Conservation (phyloP, 345 rosid genomes). For the Mallotus nudiflorus region DNA sequence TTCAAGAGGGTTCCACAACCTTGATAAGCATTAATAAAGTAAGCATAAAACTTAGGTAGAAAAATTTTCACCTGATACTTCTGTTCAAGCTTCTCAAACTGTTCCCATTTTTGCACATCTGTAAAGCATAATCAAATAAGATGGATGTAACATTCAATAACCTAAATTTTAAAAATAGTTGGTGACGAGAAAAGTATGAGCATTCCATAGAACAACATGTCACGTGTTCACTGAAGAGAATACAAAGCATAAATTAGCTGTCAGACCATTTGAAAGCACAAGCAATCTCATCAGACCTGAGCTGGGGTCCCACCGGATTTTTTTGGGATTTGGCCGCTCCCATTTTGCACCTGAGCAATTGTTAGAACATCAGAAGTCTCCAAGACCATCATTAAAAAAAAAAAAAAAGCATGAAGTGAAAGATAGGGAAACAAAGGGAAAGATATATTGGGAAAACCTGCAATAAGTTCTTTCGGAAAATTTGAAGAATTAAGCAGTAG, state of each 20-base stretch:
- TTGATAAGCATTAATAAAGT: constrained; percentile 3
- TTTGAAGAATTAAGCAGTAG: constrained; percentile 36
- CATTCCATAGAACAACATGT: neutral
- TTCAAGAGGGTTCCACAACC: neutral
- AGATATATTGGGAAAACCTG: constrained; percentile 34
- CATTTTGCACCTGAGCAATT: constrained; percentile 31
- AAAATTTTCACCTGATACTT: constrained; percentile 35
- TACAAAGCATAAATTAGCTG: neutral
- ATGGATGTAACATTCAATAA: neutral
- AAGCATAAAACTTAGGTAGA: neutral
- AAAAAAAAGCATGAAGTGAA: neutral
- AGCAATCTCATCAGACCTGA: constrained; percentile 36
- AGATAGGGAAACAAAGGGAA: neutral
- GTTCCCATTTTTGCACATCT: constrained; percentile 38
- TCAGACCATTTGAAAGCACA: neutral
- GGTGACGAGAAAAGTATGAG: neutral
- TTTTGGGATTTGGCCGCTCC: constrained; percentile 30
- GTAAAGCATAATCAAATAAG: constrained; percentile 22
- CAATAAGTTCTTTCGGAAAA: constrained; percentile 54
- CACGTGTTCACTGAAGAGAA: neutral
- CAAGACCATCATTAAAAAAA: neutral
- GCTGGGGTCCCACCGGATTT: constrained; percentile 46
- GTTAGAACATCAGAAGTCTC: constrained; percentile 2
- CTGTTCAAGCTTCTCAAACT: constrained; percentile 46
- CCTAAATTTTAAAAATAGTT: neutral